phyloP scores from a whole-genome alignment of 225 moss, liverwort and hornwort genomes.

The Marchantia paleacea region DNA sequence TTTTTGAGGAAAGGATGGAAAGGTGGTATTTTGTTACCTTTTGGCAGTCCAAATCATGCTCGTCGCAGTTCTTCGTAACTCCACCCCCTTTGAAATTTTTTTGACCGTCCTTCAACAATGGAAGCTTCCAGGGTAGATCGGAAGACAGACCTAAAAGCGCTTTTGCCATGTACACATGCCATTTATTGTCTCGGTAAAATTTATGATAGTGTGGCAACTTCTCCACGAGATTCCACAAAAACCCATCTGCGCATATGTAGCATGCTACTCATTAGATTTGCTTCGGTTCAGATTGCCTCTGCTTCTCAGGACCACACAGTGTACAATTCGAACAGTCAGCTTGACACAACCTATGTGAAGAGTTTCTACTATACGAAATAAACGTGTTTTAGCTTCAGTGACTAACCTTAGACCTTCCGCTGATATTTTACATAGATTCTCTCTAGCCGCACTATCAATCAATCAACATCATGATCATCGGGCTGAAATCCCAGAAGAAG shows the following conservation, averaged over 20 bases:
- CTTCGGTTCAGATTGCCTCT: background rate
- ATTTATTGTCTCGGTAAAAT: constrained; percentile 3
- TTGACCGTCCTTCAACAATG: background rate
- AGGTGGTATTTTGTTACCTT: background rate
- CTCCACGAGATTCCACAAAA: constrained; percentile 7
- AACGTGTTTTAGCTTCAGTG: background rate
- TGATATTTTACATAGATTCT: background rate
- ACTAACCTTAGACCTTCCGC: background rate
- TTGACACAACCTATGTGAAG: background rate
- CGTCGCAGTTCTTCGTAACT: background rate
- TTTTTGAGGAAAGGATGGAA: background rate
- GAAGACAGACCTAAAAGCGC: background rate
- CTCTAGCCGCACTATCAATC: background rate
- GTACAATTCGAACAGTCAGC: background rate
- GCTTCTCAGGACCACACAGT: background rate
- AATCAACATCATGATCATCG: background rate
- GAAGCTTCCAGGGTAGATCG: background rate
- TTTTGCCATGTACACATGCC: background rate
- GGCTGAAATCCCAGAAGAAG: background rate
- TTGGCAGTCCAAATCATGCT: background rate
- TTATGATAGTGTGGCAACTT: background rate
- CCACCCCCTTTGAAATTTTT: background rate
- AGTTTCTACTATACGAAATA: background rate
- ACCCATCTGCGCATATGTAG: constrained; percentile 5
- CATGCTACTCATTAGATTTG: background rate